phyloP scores from a whole-genome alignment of 345 rosid species.

The Syzygium aqueum region DNA sequence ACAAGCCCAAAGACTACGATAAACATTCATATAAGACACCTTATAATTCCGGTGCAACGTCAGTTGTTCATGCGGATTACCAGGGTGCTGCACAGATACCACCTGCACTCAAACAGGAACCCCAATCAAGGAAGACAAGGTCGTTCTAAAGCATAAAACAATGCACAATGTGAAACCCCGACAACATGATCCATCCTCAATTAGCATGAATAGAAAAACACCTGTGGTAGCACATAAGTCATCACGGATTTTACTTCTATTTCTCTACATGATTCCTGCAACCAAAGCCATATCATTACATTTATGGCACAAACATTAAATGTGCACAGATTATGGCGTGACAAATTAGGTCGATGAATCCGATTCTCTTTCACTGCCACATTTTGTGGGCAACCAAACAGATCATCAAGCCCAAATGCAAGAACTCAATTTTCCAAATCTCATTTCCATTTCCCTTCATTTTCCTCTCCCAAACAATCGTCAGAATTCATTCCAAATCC shows the following conservation, averaged over 20 bases:
- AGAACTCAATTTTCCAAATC: not conserved
- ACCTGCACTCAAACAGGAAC: conserved; percentile 30
- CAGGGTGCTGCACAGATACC: conserved; percentile 64
- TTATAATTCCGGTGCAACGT: conserved; percentile 60
- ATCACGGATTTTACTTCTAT: conserved; percentile 44
- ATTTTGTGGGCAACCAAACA: conserved; percentile 10
- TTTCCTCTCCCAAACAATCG: not conserved
- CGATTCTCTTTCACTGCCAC: not conserved
- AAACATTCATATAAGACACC: not conserved
- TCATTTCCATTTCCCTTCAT: not conserved
- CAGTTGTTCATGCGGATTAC: conserved; percentile 44
- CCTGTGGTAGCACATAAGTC: conserved; percentile 75
- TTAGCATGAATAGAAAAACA: conserved; percentile 22
- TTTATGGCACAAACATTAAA: not conserved
- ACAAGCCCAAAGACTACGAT: not conserved
- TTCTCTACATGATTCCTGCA: conserved; percentile 76
- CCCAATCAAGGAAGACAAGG: not conserved
- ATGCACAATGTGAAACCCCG: not conserved
- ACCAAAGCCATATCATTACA: not conserved
- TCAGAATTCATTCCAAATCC: not conserved
- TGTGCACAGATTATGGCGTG: not conserved
- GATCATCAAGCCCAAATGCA: not conserved
- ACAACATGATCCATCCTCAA: conserved; percentile 13
- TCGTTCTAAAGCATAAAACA: not conserved
- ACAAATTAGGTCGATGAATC: too few species aligned